Evolutionary conservation across 202 grass and related monocot genomes (phyloP), one percentile per base, ranked within the genome.

Genomic region (Eragrostis tef): DNA sequence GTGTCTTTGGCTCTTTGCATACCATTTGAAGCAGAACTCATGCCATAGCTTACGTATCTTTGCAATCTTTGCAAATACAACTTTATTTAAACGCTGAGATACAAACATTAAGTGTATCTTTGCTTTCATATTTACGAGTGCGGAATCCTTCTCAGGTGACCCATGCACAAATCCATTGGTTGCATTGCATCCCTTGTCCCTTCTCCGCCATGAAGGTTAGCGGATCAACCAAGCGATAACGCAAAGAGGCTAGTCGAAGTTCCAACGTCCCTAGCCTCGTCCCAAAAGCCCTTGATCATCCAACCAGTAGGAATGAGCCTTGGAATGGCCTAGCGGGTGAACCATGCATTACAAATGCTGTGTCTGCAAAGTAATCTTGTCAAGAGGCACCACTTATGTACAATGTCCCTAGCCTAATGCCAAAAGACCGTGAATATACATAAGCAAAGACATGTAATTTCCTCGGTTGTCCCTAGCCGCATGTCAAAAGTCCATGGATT

Each of bases 211-310:
- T 73, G 24, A 2, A n/a, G 17, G 17, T 3, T 65, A 65, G 29
- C 27, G 70, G 47, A 42, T 9, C 47, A 11, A 54, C 13, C 47
- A 11, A 54, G 25, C n/a, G 42, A 74, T 72, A 19, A 47, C n/a
- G 19, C 60, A 13, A 65, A 48, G 4, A n/a, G 16, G 45, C 43
- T 6, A 56, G 51, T 54, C 10, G 11, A 58, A 57, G 4, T 56
- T 43, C 7, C 71, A 3, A 62, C 19, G 54, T 1, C 57, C 56
- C 56, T 50, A 41, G 25, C 68, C 17, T 51, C 27, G 27, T 73
- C n/a, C 80, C 57, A 82, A 64, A 73, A 42, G 80, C 9, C 12
- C 58, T 19, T 43, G 10, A 11, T 47, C 42, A 68, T n/a, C 42
- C 26, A 51, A 25, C 44, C 26, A 67, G 36, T 17, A 44, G 64